A percentile compares a stretch with the other conserved stretches of the same genome.
Evolutionary conservation across 768 basidiomycete species (phyloP).

Genomic region (Kwoniella sp.): DNA sequence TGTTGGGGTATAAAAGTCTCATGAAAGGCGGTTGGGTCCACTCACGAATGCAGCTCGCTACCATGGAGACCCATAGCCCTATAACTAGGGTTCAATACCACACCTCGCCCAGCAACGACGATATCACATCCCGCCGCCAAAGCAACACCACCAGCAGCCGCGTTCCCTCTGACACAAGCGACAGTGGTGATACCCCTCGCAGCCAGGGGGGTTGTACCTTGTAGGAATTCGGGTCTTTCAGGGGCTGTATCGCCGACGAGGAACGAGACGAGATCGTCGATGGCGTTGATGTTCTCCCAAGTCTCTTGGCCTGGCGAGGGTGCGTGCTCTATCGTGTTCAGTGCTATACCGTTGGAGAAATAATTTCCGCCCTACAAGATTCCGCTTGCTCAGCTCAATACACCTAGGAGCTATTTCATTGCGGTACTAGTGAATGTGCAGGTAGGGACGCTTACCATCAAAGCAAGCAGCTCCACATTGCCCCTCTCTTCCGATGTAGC

Average conservation of each 20-base stretch:
- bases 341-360: constrained; percentile 51
- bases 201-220: constrained; percentile 23
- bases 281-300: constrained; percentile 52
- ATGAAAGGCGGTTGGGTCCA: too few species aligned
- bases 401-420: too few species aligned
- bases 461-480: constrained; percentile 35
- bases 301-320: constrained; percentile 39
- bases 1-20: too few species aligned
- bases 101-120: constrained; percentile 30
- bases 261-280: constrained; percentile 52
- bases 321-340: constrained; percentile 48
- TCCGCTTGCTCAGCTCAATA: not conserved
- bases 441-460: constrained; percentile 49
- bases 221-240: constrained; percentile 33
- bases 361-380: constrained; percentile 36
- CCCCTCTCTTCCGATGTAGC: constrained; percentile 29
- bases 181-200: constrained; percentile 44
- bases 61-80: constrained; percentile 49
- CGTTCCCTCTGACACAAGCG: constrained; percentile 48
- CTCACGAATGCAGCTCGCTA: constrained; percentile 50
- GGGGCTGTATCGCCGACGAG: constrained; percentile 38
- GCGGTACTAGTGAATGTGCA: too few species aligned
- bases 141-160: constrained; percentile 50
- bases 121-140: constrained; percentile 48
- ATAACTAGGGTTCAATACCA: constrained; percentile 50